A percentile compares a stretch with the other conserved stretches of the same genome.
phyloP scores from a whole-genome alignment of 192 early-diverging fungal genomes.

The Rhizoclosmatium globosum region DNA sequence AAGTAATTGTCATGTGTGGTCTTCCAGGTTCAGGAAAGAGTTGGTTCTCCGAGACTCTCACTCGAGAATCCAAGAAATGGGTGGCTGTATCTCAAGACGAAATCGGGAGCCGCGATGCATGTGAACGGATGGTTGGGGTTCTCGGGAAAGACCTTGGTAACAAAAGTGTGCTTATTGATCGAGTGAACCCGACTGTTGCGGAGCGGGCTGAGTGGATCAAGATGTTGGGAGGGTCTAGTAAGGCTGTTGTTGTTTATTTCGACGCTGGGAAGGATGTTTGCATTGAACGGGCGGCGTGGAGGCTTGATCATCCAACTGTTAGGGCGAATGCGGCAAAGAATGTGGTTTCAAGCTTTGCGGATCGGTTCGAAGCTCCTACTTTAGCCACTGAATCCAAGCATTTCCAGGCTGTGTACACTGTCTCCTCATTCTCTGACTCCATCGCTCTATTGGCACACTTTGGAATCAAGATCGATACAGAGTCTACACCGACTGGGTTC shows the following conservation, averaged over 20 bases:
- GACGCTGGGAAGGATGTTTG: slow-evolving; percentile 38
- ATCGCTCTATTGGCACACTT: slow-evolving; percentile 35
- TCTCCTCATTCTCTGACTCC: slow-evolving; percentile 41
- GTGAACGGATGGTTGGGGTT: slow-evolving; percentile 18
- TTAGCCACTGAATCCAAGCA: neutral
- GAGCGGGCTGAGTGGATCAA: slow-evolving; percentile 39
- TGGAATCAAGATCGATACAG: slow-evolving; percentile 25
- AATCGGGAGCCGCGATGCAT: slow-evolving; percentile 32
- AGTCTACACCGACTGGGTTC: slow-evolving; percentile 20
- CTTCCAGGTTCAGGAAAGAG: slow-evolving; percentile 54
- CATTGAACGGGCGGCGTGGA: slow-evolving; percentile 30
- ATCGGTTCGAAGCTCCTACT: slow-evolving; percentile 1
- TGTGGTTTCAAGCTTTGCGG: slow-evolving; percentile 33
- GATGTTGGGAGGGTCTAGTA: slow-evolving; percentile 27
- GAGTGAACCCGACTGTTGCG: slow-evolving; percentile 48
- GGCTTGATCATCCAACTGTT: slow-evolving; percentile 52
- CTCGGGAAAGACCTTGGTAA: slow-evolving; percentile 11
- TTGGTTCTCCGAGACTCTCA: slow-evolving; percentile 36
- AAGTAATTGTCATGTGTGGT: slow-evolving; percentile 46
- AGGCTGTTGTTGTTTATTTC: slow-evolving; percentile 43
- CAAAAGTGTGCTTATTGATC: slow-evolving; percentile 41
- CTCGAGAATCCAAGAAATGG: slow-evolving; percentile 22
- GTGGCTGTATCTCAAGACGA: slow-evolving; percentile 51
- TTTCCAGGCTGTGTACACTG: slow-evolving; percentile 33
- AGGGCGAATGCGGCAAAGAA: slow-evolving; percentile 28